Evolutionary conservation across 1,284 basidiomycete species (phyloP).

Genomic region (Heterobasidion irregulare): DNA sequence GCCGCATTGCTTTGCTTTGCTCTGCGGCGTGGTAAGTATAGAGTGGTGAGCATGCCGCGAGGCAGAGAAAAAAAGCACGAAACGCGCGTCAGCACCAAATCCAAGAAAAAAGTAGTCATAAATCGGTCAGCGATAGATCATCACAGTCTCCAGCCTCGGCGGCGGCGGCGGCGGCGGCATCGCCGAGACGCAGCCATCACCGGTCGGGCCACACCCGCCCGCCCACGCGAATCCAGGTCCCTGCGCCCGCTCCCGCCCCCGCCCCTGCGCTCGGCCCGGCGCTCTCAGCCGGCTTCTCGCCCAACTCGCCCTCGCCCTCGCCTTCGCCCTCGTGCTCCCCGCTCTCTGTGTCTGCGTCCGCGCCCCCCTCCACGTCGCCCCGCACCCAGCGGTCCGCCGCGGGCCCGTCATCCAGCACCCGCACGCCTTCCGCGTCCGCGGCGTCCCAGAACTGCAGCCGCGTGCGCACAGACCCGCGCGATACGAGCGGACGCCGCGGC

Average conservation of each 20-base stretch:
- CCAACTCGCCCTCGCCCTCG: constrained; percentile 8
- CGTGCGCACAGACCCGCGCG: too few relatives aligned
- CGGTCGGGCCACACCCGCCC: constrained; percentile 10
- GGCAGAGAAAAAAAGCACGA: too few relatives aligned
- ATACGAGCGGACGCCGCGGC: too few relatives aligned
- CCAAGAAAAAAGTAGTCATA: too few relatives aligned
- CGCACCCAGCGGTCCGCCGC: background rate
- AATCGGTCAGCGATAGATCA: too few relatives aligned
- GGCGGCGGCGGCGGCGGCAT: too few relatives aligned
- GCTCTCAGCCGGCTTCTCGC: constrained; percentile 9
- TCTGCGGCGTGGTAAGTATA: too few relatives aligned
- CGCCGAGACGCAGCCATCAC: background rate
- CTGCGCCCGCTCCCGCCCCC: background rate
- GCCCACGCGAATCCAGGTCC: background rate
- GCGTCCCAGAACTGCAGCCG: background rate
- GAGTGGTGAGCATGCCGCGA: too few relatives aligned
- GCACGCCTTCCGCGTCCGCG: background rate
- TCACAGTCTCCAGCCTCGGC: too few relatives aligned
- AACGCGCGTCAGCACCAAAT: too few relatives aligned
- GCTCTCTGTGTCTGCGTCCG: background rate
- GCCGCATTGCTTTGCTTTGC: too few relatives aligned
- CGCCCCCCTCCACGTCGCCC: background rate
- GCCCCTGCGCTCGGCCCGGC: background rate
- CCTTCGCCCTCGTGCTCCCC: constrained; percentile 3
- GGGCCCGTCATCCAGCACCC: background rate